These are phyloP conservation scores for Pilobolus umbonatus DNA, from an alignment of 192 early-diverging fungal genomes.

Conservation along the genomic window DNA sequence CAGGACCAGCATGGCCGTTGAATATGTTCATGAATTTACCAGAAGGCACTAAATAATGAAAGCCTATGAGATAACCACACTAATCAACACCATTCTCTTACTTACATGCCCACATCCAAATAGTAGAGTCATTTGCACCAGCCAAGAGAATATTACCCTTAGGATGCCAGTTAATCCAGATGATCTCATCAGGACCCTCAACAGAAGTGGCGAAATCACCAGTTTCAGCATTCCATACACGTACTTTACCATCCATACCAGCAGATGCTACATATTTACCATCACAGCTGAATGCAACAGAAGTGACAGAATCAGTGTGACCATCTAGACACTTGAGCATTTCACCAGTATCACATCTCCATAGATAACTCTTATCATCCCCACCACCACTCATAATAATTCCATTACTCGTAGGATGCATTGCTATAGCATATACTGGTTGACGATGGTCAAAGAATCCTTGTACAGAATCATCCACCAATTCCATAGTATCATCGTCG, in stretches of 20 bases:
- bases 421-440: conserved; percentile 79
- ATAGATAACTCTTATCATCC: conserved; percentile 89
- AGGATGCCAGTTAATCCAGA: conserved; percentile 95
- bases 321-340: conserved; percentile 63
- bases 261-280: conserved; percentile 84
- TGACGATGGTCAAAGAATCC: conserved; percentile 91
- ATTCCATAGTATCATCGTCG: conserved; percentile 53
- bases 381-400: conserved; percentile 84
- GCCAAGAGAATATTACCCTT: conserved; percentile 86
- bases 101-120: conserved; percentile 93
- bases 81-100: neutral
- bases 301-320: conserved; percentile 84
- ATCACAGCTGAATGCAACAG: conserved; percentile 76
- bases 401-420: conserved; percentile 67
- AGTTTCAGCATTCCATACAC: conserved; percentile 61
- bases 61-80: neutral
- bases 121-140: conserved; percentile 80
- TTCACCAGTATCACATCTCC: conserved; percentile 81
- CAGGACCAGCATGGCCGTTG: conserved; percentile 76
- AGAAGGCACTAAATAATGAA: conserved; percentile 52
- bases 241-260: conserved; percentile 94
- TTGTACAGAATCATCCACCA: conserved; percentile 83
- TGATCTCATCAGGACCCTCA: conserved; percentile 80
- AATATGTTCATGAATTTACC: conserved; percentile 95
- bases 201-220: conserved; percentile 60